These are phyloP conservation scores for Cordyceps farinosa DNA, from an alignment of 2,329 filamentous ascomycete genomes.

Conservation along the genomic window DNA sequence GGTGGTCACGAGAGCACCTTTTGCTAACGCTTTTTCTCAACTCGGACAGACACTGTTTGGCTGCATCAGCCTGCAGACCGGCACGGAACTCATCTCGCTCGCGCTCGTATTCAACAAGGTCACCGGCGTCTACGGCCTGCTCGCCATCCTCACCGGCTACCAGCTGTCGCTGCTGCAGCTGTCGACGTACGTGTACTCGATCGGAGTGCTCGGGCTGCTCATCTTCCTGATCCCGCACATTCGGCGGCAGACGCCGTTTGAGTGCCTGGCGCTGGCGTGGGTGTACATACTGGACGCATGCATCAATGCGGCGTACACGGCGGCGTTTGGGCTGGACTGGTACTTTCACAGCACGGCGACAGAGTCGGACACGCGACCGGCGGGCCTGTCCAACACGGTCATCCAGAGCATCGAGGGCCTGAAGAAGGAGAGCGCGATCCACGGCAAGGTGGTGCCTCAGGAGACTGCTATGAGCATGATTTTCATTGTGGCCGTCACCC, in stretches of 20 bases:
- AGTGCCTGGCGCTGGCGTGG: conserved; percentile 78
- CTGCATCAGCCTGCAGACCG: conserved; percentile 80
- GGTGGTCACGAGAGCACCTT: neutral
- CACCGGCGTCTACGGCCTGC: conserved; percentile 83
- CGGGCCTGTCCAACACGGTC: conserved; percentile 24
- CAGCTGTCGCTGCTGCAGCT: conserved; percentile 78
- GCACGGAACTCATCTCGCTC: conserved; percentile 78
- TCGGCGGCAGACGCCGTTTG: conserved; percentile 71
- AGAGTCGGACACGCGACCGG: conserved; percentile 31
- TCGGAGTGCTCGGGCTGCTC: conserved; percentile 64
- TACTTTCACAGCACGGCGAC: conserved; percentile 64
- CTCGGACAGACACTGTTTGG: conserved; percentile 71
- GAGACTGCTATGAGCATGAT: conserved; percentile 72
- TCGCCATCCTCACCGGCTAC: conserved; percentile 85
- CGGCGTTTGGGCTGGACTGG: conserved; percentile 79
- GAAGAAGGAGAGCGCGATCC: conserved; percentile 31
- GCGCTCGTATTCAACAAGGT: conserved; percentile 88
- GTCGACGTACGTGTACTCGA: conserved; percentile 87
- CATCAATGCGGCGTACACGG: conserved; percentile 78
- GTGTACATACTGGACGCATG: conserved; percentile 79
- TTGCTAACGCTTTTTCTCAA: conserved; percentile 15
- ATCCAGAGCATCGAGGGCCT: conserved; percentile 33
- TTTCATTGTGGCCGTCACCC: conserved; percentile 69
- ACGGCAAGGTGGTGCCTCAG: conserved; percentile 43
- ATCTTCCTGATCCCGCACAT: conserved; percentile 75